Conservation (phyloP, 2,329 filamentous ascomycete genomes). For the Phaeosphaeria sp. region DNA sequence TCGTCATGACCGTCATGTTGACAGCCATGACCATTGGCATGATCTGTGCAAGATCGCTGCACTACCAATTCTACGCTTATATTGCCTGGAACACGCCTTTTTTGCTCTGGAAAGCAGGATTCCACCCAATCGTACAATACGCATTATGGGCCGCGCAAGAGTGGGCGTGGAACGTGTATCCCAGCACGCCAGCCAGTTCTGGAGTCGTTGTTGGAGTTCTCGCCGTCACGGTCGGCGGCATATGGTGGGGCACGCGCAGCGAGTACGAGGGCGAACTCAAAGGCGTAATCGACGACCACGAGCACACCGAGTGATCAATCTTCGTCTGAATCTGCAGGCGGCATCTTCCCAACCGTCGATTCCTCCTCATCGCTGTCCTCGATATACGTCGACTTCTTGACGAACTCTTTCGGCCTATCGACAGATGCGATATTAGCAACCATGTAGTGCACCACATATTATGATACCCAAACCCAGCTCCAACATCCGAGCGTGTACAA, state of each 20-base stretch:
- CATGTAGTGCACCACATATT: conserved; percentile 4
- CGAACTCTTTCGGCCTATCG: conserved; percentile 79
- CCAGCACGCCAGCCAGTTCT: conserved; percentile 74
- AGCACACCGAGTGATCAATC: conserved; percentile 50
- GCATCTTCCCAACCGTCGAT: conserved; percentile 83
- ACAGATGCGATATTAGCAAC: conserved; percentile 32
- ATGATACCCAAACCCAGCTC: conserved; percentile 1
- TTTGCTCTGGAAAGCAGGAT: conserved; percentile 79
- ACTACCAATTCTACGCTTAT: conserved; percentile 96
- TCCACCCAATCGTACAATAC: conserved; percentile 72
- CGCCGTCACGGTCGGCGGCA: conserved; percentile 68
- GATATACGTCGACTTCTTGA: conserved; percentile 65
- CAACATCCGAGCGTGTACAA: background rate
- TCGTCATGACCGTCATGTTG: conserved; percentile 78
- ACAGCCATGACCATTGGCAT: conserved; percentile 80
- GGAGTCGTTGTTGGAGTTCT: conserved; percentile 74
- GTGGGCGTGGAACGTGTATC: conserved; percentile 93
- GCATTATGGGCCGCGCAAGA: conserved; percentile 80
- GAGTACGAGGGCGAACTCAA: conserved; percentile 49
- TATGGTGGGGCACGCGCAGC: conserved; percentile 64
- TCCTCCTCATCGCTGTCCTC: conserved; percentile 77
- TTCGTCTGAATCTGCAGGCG: conserved; percentile 79
- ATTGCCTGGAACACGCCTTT: conserved; percentile 89
- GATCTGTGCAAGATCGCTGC: conserved; percentile 84
- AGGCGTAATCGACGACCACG: conserved; percentile 36